Base-by-base conservation (phyloP, 441 rosid species). In the Macaranga tanarius region DNA sequence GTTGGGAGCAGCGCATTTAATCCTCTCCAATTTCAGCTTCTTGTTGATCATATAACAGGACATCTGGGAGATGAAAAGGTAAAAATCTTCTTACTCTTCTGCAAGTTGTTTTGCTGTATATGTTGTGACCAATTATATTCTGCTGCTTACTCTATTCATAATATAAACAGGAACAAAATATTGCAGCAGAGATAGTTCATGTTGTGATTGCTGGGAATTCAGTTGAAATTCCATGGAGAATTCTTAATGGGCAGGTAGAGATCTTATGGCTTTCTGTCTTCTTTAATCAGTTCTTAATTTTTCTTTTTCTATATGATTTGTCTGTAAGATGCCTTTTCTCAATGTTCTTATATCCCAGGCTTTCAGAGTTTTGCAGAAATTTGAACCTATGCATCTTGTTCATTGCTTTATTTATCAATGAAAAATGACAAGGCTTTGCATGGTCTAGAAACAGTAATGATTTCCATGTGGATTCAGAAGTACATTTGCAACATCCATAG, bases 41-140 rank as follows among this genome's bases (percentile, higher is more conserved):
- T 95, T 75, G 88, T 95, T 71, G 99, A 95, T 83, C 98, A 92
- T 76, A 86, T 95, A 79, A 92, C 96, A 31, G 99, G 98, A 52
- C 89, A 95, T 84, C 83, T 91, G 13, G 95, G 96, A 70, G 92
- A 95, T 75, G 96, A 91, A 69, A 77, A 89, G 97, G 99, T 92
- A 34, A 34, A 34, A 34, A 34, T 34, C 38, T 34, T 82, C 65
- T 60, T 64, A 22, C 50, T 28, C 54, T 70, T 59, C 47, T 59
- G 28, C 60, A 47, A 67, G 62, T 65, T 59, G 10, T 44, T 77
- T 15, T 75, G 45, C 50, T 44, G 56, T 50, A 10, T 64, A 20
- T 40, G 28, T 61, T 72, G 20, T 73, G 17, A 54, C 69, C 26
- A 63, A 47, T 69, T 65, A 55, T 60, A 47, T 38, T 70, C 10